Conservation (phyloP, 225 moss, liverwort and hornwort species). For the Pseudisothecium myosuroides region DNA sequence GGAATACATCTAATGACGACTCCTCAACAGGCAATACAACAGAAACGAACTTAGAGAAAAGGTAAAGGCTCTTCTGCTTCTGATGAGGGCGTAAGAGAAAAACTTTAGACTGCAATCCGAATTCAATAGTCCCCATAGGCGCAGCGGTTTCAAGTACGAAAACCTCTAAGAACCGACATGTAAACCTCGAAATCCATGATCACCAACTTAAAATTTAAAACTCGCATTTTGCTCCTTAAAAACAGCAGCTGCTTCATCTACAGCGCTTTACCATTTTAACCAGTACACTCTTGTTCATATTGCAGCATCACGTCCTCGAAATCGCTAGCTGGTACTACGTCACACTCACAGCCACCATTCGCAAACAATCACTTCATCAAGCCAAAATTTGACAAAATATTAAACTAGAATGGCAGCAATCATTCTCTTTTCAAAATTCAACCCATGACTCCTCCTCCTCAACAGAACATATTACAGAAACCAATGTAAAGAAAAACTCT, state of each 20-base stretch:
- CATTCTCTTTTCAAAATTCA: background rate
- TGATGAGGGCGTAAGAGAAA: background rate
- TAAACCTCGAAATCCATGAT: background rate
- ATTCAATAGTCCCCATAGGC: background rate
- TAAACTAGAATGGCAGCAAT: too few relatives aligned
- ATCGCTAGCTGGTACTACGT: background rate
- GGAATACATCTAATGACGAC: background rate
- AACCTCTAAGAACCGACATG: background rate
- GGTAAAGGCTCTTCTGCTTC: background rate
- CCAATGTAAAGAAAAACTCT: background rate
- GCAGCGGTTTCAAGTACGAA: background rate
- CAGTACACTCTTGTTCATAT: background rate
- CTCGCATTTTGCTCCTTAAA: background rate
- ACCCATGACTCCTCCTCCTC: too few relatives aligned
- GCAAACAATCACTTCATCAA: background rate
- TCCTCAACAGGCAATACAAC: background rate
- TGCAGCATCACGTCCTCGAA: background rate
- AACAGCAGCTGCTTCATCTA: background rate
- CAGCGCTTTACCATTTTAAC: background rate
- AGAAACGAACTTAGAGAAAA: background rate
- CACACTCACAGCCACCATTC: background rate
- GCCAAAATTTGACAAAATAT: background rate
- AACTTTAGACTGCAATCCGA: background rate
- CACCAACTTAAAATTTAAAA: too few relatives aligned
- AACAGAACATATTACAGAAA: background rate